These are phyloP conservation scores for Atractiella rhizophila DNA, from an alignment of 768 basidiomycete genomes.

Conservation along the genomic window DNA sequence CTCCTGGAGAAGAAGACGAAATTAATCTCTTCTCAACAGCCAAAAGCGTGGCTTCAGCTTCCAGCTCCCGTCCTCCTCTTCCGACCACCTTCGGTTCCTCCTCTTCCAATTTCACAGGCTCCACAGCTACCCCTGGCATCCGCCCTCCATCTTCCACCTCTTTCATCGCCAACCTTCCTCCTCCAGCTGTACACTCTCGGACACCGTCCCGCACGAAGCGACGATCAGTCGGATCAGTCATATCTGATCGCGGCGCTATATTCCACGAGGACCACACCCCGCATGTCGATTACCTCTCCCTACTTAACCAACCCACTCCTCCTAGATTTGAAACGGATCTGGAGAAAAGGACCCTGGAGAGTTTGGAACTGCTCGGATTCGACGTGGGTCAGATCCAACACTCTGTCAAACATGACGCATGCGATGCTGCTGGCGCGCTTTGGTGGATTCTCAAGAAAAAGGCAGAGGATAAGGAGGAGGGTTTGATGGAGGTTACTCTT, in stretches of 20 bases:
- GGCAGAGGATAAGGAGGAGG: slow-evolving; percentile 34
- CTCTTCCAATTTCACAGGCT: background rate
- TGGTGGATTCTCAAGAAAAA: slow-evolving; percentile 93
- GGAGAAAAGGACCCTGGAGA: slow-evolving; percentile 56
- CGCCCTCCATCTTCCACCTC: slow-evolving; percentile 1
- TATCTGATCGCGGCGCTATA: slow-evolving; percentile 21
- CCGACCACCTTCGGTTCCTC: slow-evolving; percentile 1
- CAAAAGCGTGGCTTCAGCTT: slow-evolving; percentile 3
- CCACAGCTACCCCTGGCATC: background rate
- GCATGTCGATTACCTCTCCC: slow-evolving; percentile 28
- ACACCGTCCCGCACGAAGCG: slow-evolving; percentile 90
- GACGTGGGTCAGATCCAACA: slow-evolving; percentile 91
- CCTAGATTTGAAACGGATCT: slow-evolving; percentile 64
- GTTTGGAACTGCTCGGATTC: slow-evolving; percentile 49
- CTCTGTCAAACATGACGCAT: slow-evolving; percentile 70
- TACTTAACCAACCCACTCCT: slow-evolving; percentile 29
- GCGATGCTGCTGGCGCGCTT: slow-evolving; percentile 63
- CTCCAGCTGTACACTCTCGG: slow-evolving; percentile 27
- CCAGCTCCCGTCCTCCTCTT: slow-evolving; percentile 5
- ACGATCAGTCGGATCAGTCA: slow-evolving; percentile 68
- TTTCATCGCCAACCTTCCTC: background rate
- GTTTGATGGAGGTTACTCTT: slow-evolving; percentile 12
- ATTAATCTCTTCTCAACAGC: background rate
- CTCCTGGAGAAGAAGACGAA: background rate
- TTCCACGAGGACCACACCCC: slow-evolving; percentile 27